Percentiles rank a stretch among this genome's conserved stretches.
These are phyloP conservation scores for Simplicillium aogashimaense DNA, from an alignment of 2,329 filamentous ascomycete species.

Conservation along the genomic window DNA sequence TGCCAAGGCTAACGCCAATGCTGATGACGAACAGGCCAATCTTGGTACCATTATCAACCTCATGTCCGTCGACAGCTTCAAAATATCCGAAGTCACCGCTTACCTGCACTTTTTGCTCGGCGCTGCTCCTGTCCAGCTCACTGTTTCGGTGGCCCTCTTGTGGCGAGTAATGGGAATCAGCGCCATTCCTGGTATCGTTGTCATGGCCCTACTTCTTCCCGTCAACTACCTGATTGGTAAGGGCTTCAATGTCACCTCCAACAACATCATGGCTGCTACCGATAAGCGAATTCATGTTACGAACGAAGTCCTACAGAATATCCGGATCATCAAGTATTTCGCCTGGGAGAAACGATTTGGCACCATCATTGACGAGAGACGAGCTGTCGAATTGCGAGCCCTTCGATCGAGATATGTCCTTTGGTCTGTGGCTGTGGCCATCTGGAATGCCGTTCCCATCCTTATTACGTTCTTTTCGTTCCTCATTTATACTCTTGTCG, in stretches of 20 bases:
- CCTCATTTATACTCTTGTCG: constrained; percentile 81
- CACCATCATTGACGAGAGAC: constrained; percentile 79
- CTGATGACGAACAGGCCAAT: constrained; percentile 68
- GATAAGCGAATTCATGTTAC: constrained; percentile 94
- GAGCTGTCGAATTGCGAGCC: constrained; percentile 65
- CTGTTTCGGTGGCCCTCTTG: constrained; percentile 70
- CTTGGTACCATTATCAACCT: constrained; percentile 98
- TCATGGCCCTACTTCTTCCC: constrained; percentile 83
- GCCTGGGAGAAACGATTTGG: constrained; percentile 94
- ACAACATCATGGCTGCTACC: constrained; percentile 83
- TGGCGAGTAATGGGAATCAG: constrained; percentile 88
- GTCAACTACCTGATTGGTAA: constrained; percentile 84
- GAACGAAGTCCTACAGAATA: constrained; percentile 94
- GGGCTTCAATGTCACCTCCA: constrained; percentile 78
- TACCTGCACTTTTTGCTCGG: constrained; percentile 97
- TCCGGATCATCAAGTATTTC: constrained; percentile 98
- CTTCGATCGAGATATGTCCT: constrained; percentile 77
- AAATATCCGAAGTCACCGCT: constrained; percentile 87
- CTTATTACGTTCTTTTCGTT: constrained; percentile 96
- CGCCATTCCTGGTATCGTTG: constrained; percentile 82
- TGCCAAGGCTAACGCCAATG: constrained; percentile 19
- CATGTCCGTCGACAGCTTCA: constrained; percentile 99
- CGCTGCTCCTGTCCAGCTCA: constrained; percentile 77
- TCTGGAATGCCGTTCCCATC: constrained; percentile 94
- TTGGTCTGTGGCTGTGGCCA: constrained; percentile 83